Evolutionary conservation across 345 rosid genomes (phyloP), one percentile per base, ranked within the genome.

Genomic region (Firmiana major): DNA sequence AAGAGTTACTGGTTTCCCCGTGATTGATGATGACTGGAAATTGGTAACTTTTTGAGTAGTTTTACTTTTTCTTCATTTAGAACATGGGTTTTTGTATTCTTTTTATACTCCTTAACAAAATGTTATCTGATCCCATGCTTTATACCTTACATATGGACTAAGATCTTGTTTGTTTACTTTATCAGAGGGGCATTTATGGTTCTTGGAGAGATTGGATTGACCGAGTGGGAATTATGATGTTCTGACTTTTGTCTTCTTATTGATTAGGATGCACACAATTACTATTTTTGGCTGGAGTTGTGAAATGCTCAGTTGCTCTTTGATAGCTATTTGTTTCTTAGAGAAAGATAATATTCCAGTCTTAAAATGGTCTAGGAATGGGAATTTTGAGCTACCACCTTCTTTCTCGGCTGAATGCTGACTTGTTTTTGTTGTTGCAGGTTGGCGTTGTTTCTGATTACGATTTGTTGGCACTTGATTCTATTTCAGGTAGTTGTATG

Each of bases 391-490:
- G 74, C 15, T 70, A 1, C 15, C n/a, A 9, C 24, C 15, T 24
- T 48, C 19, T 19, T 71, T 24, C 19, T 53, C 13, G 4, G 51
- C 7, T 26, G 31, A 19, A 10, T 17, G 19, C 62, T 53, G 62
- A 51, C 48, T 1, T 81, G 22, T 58, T 75, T 26, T 58, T 54
- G 57, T 28, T 46, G 68, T 45, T 87, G 84, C 88, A 93, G 99
- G 96, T 95, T 83, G 99, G 99, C 59, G 96, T 95, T 79, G 97
- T 95, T 85, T 93, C 99, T 53, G 99, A 95, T 85, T 95, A 95
- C 81, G 99, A 95, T 78, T 80, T 95, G 81, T 77, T 95, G 83
- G 97, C 97, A 59, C 83, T 95, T 11, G 97, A 92, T 84, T 84
- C 96, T 49, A 88, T 95, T 63, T 93, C 99, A 87, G 99, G 99